Base-by-base conservation (phyloP, 306 rosid species). In the Cicer yamashitae region DNA sequence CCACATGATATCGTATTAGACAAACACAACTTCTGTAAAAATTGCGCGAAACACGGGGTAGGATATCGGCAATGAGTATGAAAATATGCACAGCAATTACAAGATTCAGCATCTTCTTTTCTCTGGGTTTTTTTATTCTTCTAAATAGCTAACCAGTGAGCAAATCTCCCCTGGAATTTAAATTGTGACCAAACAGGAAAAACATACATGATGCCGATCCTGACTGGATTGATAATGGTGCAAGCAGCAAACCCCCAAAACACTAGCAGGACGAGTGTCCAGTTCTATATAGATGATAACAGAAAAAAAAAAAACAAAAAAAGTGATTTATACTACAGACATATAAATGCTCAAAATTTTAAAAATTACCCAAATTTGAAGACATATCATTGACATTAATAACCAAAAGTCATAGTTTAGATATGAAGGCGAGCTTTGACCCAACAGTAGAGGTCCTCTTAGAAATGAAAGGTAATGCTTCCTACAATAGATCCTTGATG, bases 111-210 rank as follows among this genome's bases (percentile, higher is more conserved):
- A 45, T 17, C 52, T 15, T 10, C 43, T 40, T 66, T 51, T 10
- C 40, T 30, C 74, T 43, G 15, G 50, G 53, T 25, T 8, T 45
- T 54, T 13, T 58, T 12, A 22, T 44, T 50, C 9, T 51, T 58
- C 52, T 56, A 46, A 54, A 73, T 14, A 14, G 47, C 22, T 61
- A 74, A 61, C 43, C 39, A 46, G 48, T 15, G 78, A 13, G 50
- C 46, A 25, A 15, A 60, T 47, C 5, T 1, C 38, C 50, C 77
- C 6, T 53, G 8, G 39, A 61, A 48, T 6, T 78, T 70, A 47
- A 46, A 61, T 18, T 10, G 61, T 62, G 39, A 48, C 61, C 20
- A 8, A 47, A 61, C 46, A 63, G 54, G 63, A 37, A 38, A 38
- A 62, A 18, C 38, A 48, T 7, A 75, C 6, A 18, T 38, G 41